A percentile compares a stretch with the other conserved stretches of the same genome.
These are phyloP conservation scores for Soucietia sequanensis DNA, from an alignment of 805 yeast genomes.

Conservation along the genomic window DNA sequence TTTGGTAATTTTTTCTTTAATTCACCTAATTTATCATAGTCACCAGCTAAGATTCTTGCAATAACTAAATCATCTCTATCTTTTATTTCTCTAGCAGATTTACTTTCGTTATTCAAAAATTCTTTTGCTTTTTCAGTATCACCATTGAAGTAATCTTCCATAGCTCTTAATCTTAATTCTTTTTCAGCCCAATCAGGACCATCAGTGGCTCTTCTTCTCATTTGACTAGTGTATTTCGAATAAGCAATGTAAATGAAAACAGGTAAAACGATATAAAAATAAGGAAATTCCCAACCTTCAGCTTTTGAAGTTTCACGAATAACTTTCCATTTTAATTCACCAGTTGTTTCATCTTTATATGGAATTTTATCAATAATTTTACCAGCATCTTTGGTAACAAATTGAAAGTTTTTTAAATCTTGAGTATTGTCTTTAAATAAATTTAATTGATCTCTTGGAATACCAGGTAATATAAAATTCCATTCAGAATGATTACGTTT, in stretches of 20 bases:
- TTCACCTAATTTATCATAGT: conserved; percentile 69
- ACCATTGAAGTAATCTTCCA: conserved; percentile 61
- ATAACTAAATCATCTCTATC: conserved; percentile 75
- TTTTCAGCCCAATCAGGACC: conserved; percentile 79
- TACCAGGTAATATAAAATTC: conserved; percentile 44
- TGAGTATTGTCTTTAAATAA: conserved; percentile 60
- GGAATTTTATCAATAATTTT: conserved; percentile 81
- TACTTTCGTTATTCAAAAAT: conserved; percentile 52
- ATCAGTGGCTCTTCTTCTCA: conserved; percentile 37
- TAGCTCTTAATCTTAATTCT: conserved; percentile 73
- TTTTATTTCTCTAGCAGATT: conserved; percentile 54
- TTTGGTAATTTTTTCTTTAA: conserved; percentile 49
- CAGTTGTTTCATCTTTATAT: conserved; percentile 73
- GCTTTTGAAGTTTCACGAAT: conserved; percentile 68
- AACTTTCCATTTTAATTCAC: conserved; percentile 75
- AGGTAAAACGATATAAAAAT: conserved; percentile 73
- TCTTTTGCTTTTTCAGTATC: conserved; percentile 50
- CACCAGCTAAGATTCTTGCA: conserved; percentile 80
- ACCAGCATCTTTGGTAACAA: conserved; percentile 48
- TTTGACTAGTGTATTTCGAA: conserved; percentile 44
- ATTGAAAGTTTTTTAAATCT: conserved; percentile 57
- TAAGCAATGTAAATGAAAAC: conserved; percentile 57
- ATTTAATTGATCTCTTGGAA: conserved; percentile 53
- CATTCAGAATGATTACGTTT: conserved; percentile 54
- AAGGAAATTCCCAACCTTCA: conserved; percentile 83